Percentiles rank a stretch among this genome's conserved stretches.
phyloP scores from a whole-genome alignment of 345 rosid genomes.

The Rhodamnia argentea region DNA sequence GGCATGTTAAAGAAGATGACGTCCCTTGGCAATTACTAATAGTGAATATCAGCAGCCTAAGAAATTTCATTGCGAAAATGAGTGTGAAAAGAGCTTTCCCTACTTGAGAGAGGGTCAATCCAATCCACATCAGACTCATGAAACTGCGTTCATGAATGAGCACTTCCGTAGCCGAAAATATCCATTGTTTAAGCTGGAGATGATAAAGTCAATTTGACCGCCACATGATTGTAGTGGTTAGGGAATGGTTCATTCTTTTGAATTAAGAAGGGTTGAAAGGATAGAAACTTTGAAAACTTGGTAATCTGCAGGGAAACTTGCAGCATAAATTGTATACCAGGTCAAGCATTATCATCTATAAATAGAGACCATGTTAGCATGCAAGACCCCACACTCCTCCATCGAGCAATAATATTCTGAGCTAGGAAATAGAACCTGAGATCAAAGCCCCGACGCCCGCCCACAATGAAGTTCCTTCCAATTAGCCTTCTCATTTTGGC shows the following conservation, averaged over 20 bases:
- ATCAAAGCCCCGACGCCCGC: background rate
- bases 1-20: background rate
- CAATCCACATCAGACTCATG: background rate
- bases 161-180: background rate
- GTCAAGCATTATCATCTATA: background rate
- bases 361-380: background rate
- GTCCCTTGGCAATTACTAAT: background rate
- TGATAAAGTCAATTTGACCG: background rate
- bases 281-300: background rate
- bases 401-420: background rate
- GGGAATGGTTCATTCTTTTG: background rate
- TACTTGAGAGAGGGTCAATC: background rate
- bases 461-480: background rate
- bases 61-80: background rate
- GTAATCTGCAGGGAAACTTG: background rate
- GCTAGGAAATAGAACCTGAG: background rate
- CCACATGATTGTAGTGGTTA: background rate
- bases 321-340: background rate
- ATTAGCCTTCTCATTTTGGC: constrained; percentile 1
- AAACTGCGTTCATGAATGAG: background rate
- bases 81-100: background rate
- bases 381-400: background rate
- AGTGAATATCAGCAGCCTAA: background rate
- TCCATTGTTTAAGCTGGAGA: background rate
- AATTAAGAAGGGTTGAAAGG: background rate